These are phyloP conservation scores for Nepenthes alata DNA, from an alignment of 179 eudicot genomes.

Conservation along the genomic window DNA sequence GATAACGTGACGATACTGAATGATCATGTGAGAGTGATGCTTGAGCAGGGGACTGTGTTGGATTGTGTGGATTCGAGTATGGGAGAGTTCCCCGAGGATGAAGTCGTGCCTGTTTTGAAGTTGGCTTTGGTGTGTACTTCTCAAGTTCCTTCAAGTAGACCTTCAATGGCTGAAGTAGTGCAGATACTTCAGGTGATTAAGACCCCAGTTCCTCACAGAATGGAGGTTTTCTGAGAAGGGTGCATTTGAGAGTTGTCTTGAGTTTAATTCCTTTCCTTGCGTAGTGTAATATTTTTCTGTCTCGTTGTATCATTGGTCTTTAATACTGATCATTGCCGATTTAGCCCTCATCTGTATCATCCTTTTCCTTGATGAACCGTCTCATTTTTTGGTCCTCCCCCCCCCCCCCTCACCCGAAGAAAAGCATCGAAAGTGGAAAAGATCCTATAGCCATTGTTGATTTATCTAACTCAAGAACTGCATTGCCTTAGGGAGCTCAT, in stretches of 20 bases:
- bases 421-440: too few relatives aligned
- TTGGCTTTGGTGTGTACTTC: constrained; percentile 91
- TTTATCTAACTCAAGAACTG: too few relatives aligned
- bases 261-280: neutral
- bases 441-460: too few relatives aligned
- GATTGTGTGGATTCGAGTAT: constrained; percentile 74
- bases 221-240: constrained; percentile 31
- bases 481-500: too few relatives aligned
- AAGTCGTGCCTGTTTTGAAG: constrained; percentile 76
- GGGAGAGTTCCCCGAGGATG: constrained; percentile 76
- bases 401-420: too few relatives aligned
- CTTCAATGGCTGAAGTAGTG: constrained; percentile 91
- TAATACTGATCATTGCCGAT: too few relatives aligned
- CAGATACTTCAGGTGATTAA: constrained; percentile 88
- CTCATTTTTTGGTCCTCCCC: too few relatives aligned
- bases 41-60: constrained; percentile 68
- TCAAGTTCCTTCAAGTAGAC: constrained; percentile 89
- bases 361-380: neutral
- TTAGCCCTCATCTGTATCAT: neutral
- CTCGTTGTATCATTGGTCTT: too few relatives aligned
- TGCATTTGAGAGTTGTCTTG: neutral
- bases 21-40: constrained; percentile 66
- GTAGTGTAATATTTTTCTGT: too few relatives aligned
- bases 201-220: constrained; percentile 65
- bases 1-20: constrained; percentile 64